Evolutionary conservation across 1,284 basidiomycete genomes (phyloP).

Genomic region (Jaminaea rosea): DNA sequence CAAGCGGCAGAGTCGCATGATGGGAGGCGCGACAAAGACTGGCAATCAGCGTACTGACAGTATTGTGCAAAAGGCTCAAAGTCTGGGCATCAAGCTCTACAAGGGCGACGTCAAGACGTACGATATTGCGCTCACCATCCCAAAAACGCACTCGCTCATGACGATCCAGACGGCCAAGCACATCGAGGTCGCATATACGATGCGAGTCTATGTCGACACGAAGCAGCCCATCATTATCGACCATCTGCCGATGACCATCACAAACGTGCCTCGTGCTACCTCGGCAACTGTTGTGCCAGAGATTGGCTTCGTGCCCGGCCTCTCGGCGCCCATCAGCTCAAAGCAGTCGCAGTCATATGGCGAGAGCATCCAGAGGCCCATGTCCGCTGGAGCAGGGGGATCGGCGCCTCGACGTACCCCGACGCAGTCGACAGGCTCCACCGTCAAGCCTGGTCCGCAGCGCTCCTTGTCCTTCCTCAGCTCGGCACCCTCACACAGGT

Average conservation of each 20-base stretch:
- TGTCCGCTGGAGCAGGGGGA: not conserved
- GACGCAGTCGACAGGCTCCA: no score
- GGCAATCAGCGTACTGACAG: conserved; percentile 24
- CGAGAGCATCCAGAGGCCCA: not conserved
- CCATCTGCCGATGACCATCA: conserved; percentile 38
- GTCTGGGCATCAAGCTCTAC: conserved; percentile 39
- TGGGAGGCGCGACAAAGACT: conserved; percentile 8
- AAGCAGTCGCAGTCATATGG: not conserved
- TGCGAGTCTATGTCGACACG: conserved; percentile 36
- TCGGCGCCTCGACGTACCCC: not conserved
- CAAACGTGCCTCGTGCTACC: conserved; percentile 22
- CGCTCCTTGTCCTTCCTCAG: not conserved
- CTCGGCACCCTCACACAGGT: not conserved
- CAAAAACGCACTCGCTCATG: conserved; percentile 40
- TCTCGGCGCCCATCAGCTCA: conserved; percentile 12
- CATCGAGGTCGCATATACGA: conserved; percentile 40
- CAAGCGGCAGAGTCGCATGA: conserved; percentile 4
- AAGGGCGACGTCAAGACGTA: conserved; percentile 38
- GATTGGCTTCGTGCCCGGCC: conserved; percentile 39
- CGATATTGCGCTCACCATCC: conserved; percentile 31
- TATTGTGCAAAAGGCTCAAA: conserved; percentile 28
- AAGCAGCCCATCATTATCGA: conserved; percentile 42
- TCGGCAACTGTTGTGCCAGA: conserved; percentile 18
- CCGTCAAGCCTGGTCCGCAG: no score
- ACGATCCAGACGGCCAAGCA: conserved; percentile 42